These are phyloP conservation scores for Cutaneotrichosporon spelunceum DNA, from an alignment of 1,284 basidiomycete species.

Conservation along the genomic window DNA sequence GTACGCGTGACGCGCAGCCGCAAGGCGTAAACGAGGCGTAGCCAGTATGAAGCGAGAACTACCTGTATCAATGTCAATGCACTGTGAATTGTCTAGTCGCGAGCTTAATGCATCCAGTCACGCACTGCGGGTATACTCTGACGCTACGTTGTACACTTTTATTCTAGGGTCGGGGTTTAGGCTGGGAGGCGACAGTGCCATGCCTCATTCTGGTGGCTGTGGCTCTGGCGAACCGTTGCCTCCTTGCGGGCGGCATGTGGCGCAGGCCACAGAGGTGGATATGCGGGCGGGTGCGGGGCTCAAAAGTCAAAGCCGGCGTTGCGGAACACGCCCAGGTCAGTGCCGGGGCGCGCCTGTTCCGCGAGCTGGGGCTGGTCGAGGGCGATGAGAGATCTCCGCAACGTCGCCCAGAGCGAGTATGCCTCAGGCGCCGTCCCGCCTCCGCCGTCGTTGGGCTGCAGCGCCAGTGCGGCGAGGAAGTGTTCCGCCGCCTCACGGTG, in stretches of 20 bases:
- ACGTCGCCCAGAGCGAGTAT: slow-evolving; percentile 86
- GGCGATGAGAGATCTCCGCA: slow-evolving; percentile 73
- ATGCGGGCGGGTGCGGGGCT: not conserved
- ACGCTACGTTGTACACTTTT: slow-evolving; percentile 1
- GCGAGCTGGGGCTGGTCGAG: slow-evolving; percentile 62
- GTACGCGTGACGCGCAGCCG: slow-evolving; percentile 5
- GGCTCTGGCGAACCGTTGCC: not conserved
- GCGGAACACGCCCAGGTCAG: slow-evolving; percentile 67
- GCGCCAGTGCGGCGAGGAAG: slow-evolving; percentile 82
- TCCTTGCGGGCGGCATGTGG: not conserved
- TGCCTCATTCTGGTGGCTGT: not conserved
- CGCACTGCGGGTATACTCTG: not conserved
- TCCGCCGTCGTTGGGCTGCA: slow-evolving; percentile 59
- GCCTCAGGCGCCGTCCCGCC: slow-evolving; percentile 33
- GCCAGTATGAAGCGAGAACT: too few species aligned
- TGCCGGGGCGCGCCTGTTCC: slow-evolving; percentile 54
- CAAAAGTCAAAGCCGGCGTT: slow-evolving; percentile 80
- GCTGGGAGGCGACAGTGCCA: not conserved
- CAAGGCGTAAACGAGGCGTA: not conserved
- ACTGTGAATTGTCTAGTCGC: not conserved
- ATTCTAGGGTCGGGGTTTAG: not conserved
- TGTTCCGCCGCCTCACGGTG: slow-evolving; percentile 96
- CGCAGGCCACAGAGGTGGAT: not conserved
- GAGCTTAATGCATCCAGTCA: slow-evolving; percentile 8
- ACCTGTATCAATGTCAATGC: not conserved